Conservation (phyloP, 1,284 basidiomycete genomes). For the Trametes versicolor region DNA sequence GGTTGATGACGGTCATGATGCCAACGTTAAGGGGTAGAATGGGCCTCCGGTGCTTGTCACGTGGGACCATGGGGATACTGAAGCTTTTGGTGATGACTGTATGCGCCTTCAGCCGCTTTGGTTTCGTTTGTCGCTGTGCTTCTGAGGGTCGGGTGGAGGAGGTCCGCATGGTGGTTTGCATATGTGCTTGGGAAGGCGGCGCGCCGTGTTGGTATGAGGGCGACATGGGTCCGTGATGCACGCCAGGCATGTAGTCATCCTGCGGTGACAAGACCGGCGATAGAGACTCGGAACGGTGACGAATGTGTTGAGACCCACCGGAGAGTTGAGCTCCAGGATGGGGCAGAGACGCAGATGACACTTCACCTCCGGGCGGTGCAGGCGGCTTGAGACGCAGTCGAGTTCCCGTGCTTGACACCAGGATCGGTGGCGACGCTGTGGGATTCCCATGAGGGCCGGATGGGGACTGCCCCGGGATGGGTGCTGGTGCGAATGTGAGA, state of each 20-base stretch:
- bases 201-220: constrained; percentile 36
- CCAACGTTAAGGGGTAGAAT: constrained; percentile 80
- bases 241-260: constrained; percentile 36
- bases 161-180: constrained; percentile 43
- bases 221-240: constrained; percentile 32
- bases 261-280: constrained; percentile 41
- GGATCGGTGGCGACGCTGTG: constrained; percentile 33
- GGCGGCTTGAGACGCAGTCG: constrained; percentile 52
- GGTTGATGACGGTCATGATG: constrained; percentile 79
- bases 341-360: constrained; percentile 22
- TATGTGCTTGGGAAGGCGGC: constrained; percentile 36
- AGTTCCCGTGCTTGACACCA: constrained; percentile 55
- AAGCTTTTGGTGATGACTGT: constrained; percentile 78
- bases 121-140: constrained; percentile 61
- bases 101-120: constrained; percentile 80
- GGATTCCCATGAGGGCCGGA: constrained; percentile 27
- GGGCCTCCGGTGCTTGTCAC: constrained; percentile 72
- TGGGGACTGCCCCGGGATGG: constrained; percentile 30
- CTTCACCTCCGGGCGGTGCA: constrained; percentile 37
- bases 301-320: constrained; percentile 30
- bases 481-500: constrained; percentile 37
- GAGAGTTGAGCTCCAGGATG: constrained; percentile 25
- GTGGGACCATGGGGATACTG: constrained; percentile 78
- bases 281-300: constrained; percentile 39
- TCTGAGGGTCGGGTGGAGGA: constrained; percentile 48